Evolutionary conservation across 306 rosid genomes (phyloP), one percentile per base, ranked within the genome.

Genomic region (Fagus sylvatica): DNA sequence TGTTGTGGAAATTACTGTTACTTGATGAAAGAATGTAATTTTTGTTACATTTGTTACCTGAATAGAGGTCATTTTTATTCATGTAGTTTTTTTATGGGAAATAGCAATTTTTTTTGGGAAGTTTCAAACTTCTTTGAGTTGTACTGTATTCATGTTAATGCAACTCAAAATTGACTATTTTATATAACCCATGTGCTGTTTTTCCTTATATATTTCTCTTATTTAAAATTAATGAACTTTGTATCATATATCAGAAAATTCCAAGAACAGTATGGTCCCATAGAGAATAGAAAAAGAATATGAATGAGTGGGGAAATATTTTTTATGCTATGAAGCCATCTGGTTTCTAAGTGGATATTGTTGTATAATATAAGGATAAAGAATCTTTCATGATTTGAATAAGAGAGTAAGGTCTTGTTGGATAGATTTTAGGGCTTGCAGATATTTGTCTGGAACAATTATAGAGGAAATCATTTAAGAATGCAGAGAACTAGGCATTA

Each of bases 1-100:
- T 89, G 83, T 79, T 32, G n/a, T 53, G 62, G 80, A 73, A 77
- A 42, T 8, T 78, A 65, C 49, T 62, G 34, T 53, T 61, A 37
- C 42, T 53, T 71, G 74, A 81, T 61, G 54, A 40, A 62, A 60
- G 30, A 11, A 17, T 70, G 71, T 39, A 3, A 60, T 22, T 60
- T 60, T 10, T 32, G 12, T 32, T n/a, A 3, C 40, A 30, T 11
- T 32, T 11, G 22, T 19, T 6, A 6, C 32, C 3, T 55, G 61
- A 19, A 6, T 1, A 33, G 32, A 4, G 15, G 71, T 11, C 4
- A 39, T 6, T 37, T 66, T 39, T n/a, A 3, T 32, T 61, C 6
- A 17, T 39, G 49, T 17, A 39, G 48, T 46, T 46, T 15, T 46
- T 46, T 46, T 43, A 8, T 46, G 2, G 51, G 3, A 46, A 46